Evolutionary conservation across 768 basidiomycete species (phyloP), one percentile per base, ranked within the genome.

Genomic region (Cantharellus anzutake): DNA sequence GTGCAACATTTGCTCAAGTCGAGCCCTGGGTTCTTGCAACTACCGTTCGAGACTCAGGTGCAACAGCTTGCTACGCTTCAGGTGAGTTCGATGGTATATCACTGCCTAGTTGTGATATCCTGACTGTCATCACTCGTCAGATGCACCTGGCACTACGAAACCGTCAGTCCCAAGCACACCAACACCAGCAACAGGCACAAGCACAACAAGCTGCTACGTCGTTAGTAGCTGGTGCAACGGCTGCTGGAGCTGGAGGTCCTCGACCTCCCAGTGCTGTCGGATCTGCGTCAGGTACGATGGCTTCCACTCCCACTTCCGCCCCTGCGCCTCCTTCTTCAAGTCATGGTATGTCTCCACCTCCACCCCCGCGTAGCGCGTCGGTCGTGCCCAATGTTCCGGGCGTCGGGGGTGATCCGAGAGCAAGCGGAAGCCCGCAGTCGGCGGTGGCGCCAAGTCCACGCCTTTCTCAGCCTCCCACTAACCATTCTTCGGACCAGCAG

Each of bases 41-140:
- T 51, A 51, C 42, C 42, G 35, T 39, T 48, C 20, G 51, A 60
- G 39, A 50, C 52, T 39, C 59, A 60, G 59, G 52, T 53, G 29
- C 51, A 56, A 14, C 48, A 40, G 35, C 11, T 55, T 7, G 35
- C 7, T 37, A 7, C 52, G 52, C 35, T 55, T 37, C 52, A 55
- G 52, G 52, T 55, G 7, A 11, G 11, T 11, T 55, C 38, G 11
- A 11, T 11, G 11, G 11, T 55, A 14, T 1, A 11, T 55, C 35
- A 14, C 52, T 55, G 14, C 38, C 52, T 11, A 7, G 7, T 48
- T 29, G 44, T 48, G 11, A 37, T 7, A 55, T 11, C 11, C 14
- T 55, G 35, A 7, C 11, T 55, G 14, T 11, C 7, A 11, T 37
- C 7, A 11, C 35, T 7, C 7, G 7, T 55, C 35, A 55, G 7